These are phyloP conservation scores for Metschnikowia continentalis DNA, from an alignment of 805 yeast genomes.

Conservation along the genomic window DNA sequence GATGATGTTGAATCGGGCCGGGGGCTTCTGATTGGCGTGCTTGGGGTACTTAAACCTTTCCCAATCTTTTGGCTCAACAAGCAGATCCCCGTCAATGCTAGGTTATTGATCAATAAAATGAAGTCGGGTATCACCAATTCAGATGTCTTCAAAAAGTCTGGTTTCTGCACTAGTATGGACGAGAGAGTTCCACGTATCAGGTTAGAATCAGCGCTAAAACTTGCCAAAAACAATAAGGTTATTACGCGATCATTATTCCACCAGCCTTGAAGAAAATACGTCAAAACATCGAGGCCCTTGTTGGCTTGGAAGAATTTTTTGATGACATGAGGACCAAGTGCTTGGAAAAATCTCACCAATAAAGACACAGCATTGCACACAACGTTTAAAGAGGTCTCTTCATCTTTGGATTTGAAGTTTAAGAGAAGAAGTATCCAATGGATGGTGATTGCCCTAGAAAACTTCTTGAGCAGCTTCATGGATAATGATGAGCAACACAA, in stretches of 20 bases:
- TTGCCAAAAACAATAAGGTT: conserved; percentile 39
- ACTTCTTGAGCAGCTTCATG: conserved; percentile 38
- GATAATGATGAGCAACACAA: conserved; percentile 38
- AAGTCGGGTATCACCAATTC: conserved; percentile 42
- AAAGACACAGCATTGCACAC: conserved; percentile 40
- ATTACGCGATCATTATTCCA: conserved; percentile 47
- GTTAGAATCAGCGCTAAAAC: conserved; percentile 39
- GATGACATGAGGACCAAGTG: conserved; percentile 44
- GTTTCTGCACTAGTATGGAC: neutral
- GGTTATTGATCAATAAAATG: conserved; percentile 30
- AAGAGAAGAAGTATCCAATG: conserved; percentile 62
- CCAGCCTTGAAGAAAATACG: conserved; percentile 42
- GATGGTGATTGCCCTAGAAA: conserved; percentile 52
- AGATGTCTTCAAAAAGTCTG: conserved; percentile 1
- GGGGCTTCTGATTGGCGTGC: conserved; percentile 23
- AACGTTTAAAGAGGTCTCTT: conserved; percentile 26
- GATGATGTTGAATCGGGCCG: neutral
- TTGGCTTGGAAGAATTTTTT: conserved; percentile 45
- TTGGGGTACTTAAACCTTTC: conserved; percentile 30
- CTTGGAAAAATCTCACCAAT: conserved; percentile 45
- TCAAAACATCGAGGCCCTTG: conserved; percentile 48
- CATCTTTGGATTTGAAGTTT: conserved; percentile 23
- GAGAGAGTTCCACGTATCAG: neutral
- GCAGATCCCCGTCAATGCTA: conserved; percentile 31
- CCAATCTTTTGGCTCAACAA: conserved; percentile 28